Evolutionary conservation across 164 flowering plant genomes (phyloP).

Genomic region (Chimonanthus salicifolius): DNA sequence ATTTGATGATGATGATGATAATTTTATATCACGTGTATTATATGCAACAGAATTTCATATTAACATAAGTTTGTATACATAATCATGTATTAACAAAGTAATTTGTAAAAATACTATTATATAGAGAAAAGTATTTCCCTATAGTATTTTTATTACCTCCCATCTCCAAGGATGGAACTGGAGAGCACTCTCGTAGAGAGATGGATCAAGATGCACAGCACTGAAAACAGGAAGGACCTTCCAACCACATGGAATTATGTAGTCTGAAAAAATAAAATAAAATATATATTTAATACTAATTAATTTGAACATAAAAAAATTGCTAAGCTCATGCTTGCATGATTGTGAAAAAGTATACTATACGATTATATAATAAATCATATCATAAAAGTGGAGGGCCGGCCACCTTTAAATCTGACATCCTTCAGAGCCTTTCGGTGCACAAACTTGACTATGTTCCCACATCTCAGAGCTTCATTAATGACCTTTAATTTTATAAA

Average conservation of each 20-base stretch:
- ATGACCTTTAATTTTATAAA: slow-evolving; percentile 38
- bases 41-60: neutral
- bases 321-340: slow-evolving; percentile 20
- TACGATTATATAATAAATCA: no score
- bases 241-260: slow-evolving; percentile 65
- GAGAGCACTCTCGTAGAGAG: slow-evolving; percentile 40
- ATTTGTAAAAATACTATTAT: neutral
- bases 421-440: slow-evolving; percentile 72
- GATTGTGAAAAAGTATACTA: neutral
- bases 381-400: no score
- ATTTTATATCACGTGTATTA: neutral
- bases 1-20: neutral
- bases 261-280: slow-evolving; percentile 28
- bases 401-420: no score
- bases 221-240: slow-evolving; percentile 70
- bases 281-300: neutral
- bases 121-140: neutral
- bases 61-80: neutral
- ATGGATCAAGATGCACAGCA: slow-evolving; percentile 66
- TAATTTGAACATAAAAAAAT: neutral
- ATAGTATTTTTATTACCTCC: slow-evolving; percentile 33
- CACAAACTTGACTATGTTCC: slow-evolving; percentile 67
- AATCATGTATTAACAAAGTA: neutral
- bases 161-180: slow-evolving; percentile 72
- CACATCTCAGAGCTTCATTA: slow-evolving; percentile 61